These are phyloP conservation scores for Zopfia rhizophila DNA, from an alignment of 2,329 filamentous ascomycete species.

Conservation along the genomic window DNA sequence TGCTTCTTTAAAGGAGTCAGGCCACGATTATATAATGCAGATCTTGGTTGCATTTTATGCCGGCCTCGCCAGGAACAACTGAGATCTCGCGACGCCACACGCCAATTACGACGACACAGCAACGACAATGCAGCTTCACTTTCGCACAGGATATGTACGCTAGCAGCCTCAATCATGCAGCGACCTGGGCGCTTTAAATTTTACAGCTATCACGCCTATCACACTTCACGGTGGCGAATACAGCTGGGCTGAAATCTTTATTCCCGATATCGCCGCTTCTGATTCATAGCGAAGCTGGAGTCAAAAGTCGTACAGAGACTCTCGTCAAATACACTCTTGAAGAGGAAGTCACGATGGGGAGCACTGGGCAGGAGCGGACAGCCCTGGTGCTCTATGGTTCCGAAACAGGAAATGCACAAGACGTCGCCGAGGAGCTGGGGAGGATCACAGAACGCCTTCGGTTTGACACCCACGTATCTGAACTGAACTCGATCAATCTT, in stretches of 20 bases:
- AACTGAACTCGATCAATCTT: conserved; percentile 79
- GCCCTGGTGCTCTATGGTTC: conserved; percentile 88
- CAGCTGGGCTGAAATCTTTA: too few relatives aligned
- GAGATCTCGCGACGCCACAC: not conserved
- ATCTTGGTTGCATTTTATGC: too few relatives aligned
- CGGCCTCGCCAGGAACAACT: conserved; percentile 2
- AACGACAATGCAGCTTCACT: conserved; percentile 27
- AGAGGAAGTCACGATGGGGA: conserved; percentile 33
- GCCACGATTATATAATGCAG: too few relatives aligned
- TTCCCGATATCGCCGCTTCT: too few relatives aligned
- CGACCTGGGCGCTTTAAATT: too few relatives aligned
- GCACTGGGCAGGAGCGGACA: conserved; percentile 46
- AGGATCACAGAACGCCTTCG: conserved; percentile 78
- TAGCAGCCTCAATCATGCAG: conserved; percentile 32
- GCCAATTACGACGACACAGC: conserved; percentile 15
- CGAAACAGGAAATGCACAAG: conserved; percentile 93
- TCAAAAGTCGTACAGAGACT: too few relatives aligned
- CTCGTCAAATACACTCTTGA: too few relatives aligned
- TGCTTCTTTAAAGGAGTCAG: not conserved
- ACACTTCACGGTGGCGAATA: too few relatives aligned
- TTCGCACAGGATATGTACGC: conserved; percentile 17
- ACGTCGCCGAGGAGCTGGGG: conserved; percentile 87
- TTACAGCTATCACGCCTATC: too few relatives aligned
- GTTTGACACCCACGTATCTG: conserved; percentile 78
- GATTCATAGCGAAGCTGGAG: too few relatives aligned